Evolutionary conservation across 2,329 filamentous ascomycete species (phyloP).

Genomic region (Aspergillus sp.): DNA sequence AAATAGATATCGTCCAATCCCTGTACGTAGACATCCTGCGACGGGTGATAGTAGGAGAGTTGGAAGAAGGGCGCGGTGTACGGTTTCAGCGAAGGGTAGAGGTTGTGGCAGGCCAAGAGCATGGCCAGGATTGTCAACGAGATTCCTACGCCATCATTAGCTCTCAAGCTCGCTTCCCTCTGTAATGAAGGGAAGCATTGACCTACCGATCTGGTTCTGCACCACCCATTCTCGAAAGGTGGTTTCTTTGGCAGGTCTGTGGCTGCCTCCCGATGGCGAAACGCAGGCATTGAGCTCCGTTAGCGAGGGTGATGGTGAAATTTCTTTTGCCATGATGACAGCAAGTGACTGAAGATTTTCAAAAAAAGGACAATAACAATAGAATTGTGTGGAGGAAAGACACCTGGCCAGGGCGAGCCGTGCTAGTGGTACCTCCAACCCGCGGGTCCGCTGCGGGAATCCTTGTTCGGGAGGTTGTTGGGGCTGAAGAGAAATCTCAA

Average conservation of each 20-base stretch:
- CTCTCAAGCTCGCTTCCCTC: no score
- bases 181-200: neutral
- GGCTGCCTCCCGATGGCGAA: conserved; percentile 21
- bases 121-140: conserved; percentile 78
- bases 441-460: conserved; percentile 1
- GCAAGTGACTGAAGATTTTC: conserved; percentile 2
- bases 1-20: conserved; percentile 74
- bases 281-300: conserved; percentile 36
- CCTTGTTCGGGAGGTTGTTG: neutral
- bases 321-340: conserved; percentile 29
- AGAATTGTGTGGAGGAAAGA: neutral
- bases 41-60: conserved; percentile 70
- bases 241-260: conserved; percentile 28
- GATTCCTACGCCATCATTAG: conserved; percentile 50
- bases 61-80: conserved; percentile 83
- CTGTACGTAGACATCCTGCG: conserved; percentile 61
- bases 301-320: conserved; percentile 21
- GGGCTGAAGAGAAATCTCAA: neutral
- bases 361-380: neutral
- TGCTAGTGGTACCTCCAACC: neutral
- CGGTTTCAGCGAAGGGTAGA: conserved; percentile 69
- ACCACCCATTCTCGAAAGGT: conserved; percentile 55
- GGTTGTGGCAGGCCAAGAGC: conserved; percentile 70
- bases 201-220: conserved; percentile 70
- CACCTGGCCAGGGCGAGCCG: neutral